Base-by-base conservation (phyloP, 148 eudicot species). In the Fallopia convolvulus region DNA sequence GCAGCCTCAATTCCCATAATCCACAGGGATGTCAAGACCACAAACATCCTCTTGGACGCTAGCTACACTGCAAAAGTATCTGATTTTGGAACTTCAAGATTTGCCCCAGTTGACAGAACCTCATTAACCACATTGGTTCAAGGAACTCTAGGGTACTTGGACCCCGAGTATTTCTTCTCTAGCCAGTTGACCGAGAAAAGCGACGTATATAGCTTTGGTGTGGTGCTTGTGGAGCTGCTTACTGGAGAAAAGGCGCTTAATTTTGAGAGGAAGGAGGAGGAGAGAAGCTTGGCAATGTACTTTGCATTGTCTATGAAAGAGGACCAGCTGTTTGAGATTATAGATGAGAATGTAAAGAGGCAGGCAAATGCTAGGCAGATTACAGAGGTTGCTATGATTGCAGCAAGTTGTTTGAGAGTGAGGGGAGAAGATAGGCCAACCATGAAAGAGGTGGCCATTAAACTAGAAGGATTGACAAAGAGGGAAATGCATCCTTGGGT, bases 141-240 rank as follows among this genome's bases (percentile, higher is more conserved):
- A 48, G 76, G 76, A 23, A 74, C 76, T 15, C 42, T 74, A 1
- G 76, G 76, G 5, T 74, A 74, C 48, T 21, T 74, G 9, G 76
- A 74, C 56, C 76, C 76, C 0, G 76, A 74, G 61, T 74, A 72
- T 18, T 72, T 39, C 75, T 41, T 10, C 33, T 15, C 33, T 32
- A 63, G 70, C 15, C 70, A 63, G 8, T 10, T 63, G 70, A 63
- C 36, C 1, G 75, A 44, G 50, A 40, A 72, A 8, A 40, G 75
- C 48, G 76, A 74, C 26, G 76, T 74, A 0, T 72, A 36, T 50
- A 74, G 76, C 21, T 74, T 74, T 48, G 76, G 61, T 5, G 76
- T 74, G 46, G 76, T 74, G 6, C 76, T 74, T 47, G 76, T 50
- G 10, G 76, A 74, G 60, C 76, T 74, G 23, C 41, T 74, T 10